These are phyloP conservation scores for Penicillium arizonense DNA, from an alignment of 495 filamentous ascomycete genomes.

Conservation along the genomic window DNA sequence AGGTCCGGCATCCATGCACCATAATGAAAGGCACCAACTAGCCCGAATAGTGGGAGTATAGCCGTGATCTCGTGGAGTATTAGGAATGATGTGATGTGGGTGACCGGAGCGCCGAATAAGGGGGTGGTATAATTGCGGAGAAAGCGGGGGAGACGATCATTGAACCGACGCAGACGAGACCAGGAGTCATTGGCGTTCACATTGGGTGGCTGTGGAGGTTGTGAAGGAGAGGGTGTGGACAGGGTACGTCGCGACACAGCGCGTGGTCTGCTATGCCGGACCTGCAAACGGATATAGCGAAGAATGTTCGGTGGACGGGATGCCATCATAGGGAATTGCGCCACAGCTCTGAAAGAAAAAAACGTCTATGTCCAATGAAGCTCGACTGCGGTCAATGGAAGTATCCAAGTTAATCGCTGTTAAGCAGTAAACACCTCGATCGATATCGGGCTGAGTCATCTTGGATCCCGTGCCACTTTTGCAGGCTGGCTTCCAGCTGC, in stretches of 20 bases:
- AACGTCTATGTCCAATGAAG: not conserved
- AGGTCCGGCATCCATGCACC: conserved; percentile 59
- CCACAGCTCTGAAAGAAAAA: not conserved
- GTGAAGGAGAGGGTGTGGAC: conserved; percentile 27
- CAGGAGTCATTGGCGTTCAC: conserved; percentile 28
- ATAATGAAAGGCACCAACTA: conserved; percentile 77
- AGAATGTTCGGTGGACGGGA: conserved; percentile 14
- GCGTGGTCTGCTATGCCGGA: conserved; percentile 8
- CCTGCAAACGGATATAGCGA: conserved; percentile 14
- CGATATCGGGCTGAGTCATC: conserved; percentile 24
- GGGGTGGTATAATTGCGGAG: conserved; percentile 65
- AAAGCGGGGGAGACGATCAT: conserved; percentile 56
- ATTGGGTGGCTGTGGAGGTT: conserved; percentile 9
- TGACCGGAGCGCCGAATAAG: conserved; percentile 71
- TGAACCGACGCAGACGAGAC: conserved; percentile 56
- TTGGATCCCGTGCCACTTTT: not conserved
- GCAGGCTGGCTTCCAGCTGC: not conserved
- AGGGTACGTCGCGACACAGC: conserved; percentile 15
- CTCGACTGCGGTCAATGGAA: too few species aligned
- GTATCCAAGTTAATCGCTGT: not conserved
- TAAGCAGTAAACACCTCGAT: conserved; percentile 3
- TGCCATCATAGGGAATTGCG: conserved; percentile 7
- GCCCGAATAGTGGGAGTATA: conserved; percentile 70
- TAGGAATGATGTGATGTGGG: conserved; percentile 83
- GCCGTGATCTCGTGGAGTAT: conserved; percentile 92